Conservation (phyloP, 2,329 filamentous ascomycete genomes). For the Diaporthe ampelina region DNA sequence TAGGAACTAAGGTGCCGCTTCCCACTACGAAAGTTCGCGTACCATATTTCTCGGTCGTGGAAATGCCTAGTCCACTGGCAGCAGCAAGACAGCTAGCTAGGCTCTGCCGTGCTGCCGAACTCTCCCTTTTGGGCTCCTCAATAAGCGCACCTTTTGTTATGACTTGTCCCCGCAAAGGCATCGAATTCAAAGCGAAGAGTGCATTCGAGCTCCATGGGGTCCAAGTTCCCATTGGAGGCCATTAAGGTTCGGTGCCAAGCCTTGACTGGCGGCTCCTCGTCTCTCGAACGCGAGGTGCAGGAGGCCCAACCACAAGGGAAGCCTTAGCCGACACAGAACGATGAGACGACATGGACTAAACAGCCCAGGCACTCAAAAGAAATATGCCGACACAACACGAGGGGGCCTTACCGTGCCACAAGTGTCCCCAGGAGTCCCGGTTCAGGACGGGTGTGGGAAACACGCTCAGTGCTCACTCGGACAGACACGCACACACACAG, state of each 20-base stretch:
- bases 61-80: background rate
- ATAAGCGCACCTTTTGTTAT: background rate
- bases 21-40: background rate
- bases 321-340: background rate
- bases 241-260: slow-evolving; percentile 17
- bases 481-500: background rate
- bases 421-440: background rate
- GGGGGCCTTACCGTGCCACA: background rate
- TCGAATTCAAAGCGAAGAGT: background rate
- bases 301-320: slow-evolving; percentile 16
- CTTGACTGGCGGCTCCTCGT: background rate
- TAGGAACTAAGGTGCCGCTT: background rate
- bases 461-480: no score
- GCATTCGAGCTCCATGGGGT: background rate
- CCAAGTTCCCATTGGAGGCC: background rate
- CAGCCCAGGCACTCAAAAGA: background rate
- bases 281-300: background rate
- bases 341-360: background rate
- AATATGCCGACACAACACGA: background rate
- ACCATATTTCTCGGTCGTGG: background rate
- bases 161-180: no score
- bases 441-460: background rate
- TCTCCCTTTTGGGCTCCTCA: background rate
- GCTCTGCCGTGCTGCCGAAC: background rate
- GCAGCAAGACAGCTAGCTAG: background rate